Conservation (phyloP, 23 red algal genomes). For the Gracilariopsis chorda region DNA sequence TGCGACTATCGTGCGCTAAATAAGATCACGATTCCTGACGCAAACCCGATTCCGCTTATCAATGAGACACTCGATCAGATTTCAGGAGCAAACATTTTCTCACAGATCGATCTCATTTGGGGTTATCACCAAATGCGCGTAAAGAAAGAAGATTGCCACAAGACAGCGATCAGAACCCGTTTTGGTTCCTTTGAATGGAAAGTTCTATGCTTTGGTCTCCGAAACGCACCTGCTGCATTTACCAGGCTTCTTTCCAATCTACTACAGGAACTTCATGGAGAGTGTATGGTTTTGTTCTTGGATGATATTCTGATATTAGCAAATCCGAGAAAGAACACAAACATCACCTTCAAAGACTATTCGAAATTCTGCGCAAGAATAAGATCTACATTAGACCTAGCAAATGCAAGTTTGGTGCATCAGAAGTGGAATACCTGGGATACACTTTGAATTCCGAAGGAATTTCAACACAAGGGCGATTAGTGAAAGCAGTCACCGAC, state of each 20-base stretch:
- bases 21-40: neutral
- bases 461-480: neutral
- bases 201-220: neutral
- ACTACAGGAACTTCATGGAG: neutral
- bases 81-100: neutral
- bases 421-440: neutral
- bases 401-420: neutral
- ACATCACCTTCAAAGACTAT: neutral
- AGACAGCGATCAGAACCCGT: neutral
- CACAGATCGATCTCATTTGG: neutral
- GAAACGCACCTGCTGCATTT: conserved; percentile 19
- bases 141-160: neutral
- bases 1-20: neutral
- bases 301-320: conserved; percentile 6
- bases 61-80: neutral
- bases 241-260: neutral
- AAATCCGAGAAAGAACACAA: neutral
- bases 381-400: neutral
- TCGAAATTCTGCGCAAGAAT: neutral
- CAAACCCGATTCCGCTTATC: neutral
- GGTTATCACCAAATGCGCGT: neutral
- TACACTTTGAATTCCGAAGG: neutral
- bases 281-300: neutral
- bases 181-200: neutral
- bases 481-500: neutral